Evolutionary conservation across 176 grass and related monocot genomes (phyloP), one percentile per base, ranked within the genome.

Genomic region (Phyllostachys edulis): DNA sequence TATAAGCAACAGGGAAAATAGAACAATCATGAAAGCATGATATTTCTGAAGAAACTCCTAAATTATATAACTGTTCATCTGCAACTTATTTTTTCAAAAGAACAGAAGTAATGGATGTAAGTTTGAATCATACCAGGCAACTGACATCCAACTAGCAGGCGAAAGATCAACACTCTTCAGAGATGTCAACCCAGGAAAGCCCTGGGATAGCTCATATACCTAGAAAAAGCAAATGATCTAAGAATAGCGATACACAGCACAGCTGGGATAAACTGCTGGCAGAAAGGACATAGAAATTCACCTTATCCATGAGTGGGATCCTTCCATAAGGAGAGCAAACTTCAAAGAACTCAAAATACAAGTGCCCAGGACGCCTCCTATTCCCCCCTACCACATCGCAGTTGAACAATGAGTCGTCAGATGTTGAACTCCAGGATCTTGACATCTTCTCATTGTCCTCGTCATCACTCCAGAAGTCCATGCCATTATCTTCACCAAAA

Each of bases 101-200:
- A 75, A 69, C 24, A 83, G 20, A 67, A 80, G 49, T 21, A 74
- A 41, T 41, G 5, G 49, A 46, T 38, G 62, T 36, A 85, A 78
- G 45, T 60, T 83, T 40, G 63, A 71, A 71, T 27, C 91, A 44
- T 99, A 99, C 96, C 96, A 99, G 57, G 93, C 87, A 67, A 99
- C 94, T 23, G 96, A 90, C 93, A 99, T 92, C 96, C 96, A 99
- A 82, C 96, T 99, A 42, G 82, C 88, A 39, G 93, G 88, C 0
- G 96, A 92, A 80, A 99, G 93, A 52, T 94, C 91, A 9, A 66
- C 16, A 67, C 96, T 99, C 78, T 86, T 99, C 32, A 94, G 71
- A 3, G 77, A 87, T 27, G 77, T 86, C 86, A 99, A 87, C 6
- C 89, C 96, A 21, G 93, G 91, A 81, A 89, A 90, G 36, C 82